These are phyloP conservation scores for Erysiphe pulchra DNA, from an alignment of 2,329 filamentous ascomycete genomes.

Conservation along the genomic window DNA sequence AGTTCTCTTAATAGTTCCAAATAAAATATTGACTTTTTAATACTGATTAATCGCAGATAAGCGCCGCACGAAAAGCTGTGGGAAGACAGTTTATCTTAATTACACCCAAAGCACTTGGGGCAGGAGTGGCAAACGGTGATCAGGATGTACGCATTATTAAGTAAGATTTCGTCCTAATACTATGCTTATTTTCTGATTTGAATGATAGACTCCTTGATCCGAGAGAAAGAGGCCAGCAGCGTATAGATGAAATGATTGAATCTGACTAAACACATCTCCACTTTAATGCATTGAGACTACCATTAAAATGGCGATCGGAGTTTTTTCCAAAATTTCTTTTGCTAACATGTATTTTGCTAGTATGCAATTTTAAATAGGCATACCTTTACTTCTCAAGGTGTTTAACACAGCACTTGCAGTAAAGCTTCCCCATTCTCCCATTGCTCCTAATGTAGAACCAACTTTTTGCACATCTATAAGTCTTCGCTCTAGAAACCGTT, in stretches of 20 bases:
- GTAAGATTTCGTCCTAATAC: slow-evolving; percentile 16
- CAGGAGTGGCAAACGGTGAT: slow-evolving; percentile 27
- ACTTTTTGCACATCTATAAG: slow-evolving; percentile 36
- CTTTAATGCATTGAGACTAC: no score
- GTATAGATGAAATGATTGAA: slow-evolving; percentile 8
- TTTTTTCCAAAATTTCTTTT: no score
- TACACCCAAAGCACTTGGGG: slow-evolving; percentile 61
- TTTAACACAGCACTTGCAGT: slow-evolving; percentile 55
- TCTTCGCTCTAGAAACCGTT: slow-evolving; percentile 52
- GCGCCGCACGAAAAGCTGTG: slow-evolving; percentile 62
- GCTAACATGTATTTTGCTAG: no score
- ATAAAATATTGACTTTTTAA: not conserved
- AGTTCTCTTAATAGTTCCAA: not conserved
- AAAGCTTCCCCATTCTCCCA: slow-evolving; percentile 62
- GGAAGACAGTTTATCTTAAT: slow-evolving; percentile 90
- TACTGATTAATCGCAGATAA: slow-evolving; percentile 28
- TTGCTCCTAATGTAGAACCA: slow-evolving; percentile 32
- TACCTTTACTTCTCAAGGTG: slow-evolving; percentile 64
- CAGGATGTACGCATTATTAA: slow-evolving; percentile 58
- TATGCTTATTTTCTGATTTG: not conserved
- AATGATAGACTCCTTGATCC: slow-evolving; percentile 27
- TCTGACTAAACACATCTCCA: not conserved
- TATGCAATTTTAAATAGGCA: slow-evolving; percentile 28
- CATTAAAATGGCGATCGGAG: no score
- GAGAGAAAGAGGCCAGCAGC: slow-evolving; percentile 18